Percentiles rank a stretch among this genome's conserved stretches.
These are phyloP conservation scores for Spergularia azorica DNA, from an alignment of 179 eudicot genomes.

Conservation along the genomic window DNA sequence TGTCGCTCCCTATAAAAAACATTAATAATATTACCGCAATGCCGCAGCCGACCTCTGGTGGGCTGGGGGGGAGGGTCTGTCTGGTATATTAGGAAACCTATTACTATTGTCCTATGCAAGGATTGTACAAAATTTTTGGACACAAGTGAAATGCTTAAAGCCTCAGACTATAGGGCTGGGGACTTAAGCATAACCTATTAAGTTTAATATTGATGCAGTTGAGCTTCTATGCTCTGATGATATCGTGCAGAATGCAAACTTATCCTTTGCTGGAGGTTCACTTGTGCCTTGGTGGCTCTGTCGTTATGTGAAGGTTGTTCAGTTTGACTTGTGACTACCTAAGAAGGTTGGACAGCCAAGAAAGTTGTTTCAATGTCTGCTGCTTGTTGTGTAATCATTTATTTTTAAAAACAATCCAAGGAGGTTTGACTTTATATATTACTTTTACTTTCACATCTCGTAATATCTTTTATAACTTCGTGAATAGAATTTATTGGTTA, in stretches of 20 bases:
- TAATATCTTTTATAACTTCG: background rate
- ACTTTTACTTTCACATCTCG: background rate
- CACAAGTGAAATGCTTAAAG: no score
- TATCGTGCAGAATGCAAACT: background rate
- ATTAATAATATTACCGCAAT: no score
- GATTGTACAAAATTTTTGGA: no score
- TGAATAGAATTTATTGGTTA: background rate
- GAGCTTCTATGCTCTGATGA: background rate
- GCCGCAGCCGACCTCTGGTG: no score
- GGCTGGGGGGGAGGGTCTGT: no score
- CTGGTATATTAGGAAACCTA: no score
- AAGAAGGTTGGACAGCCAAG: background rate
- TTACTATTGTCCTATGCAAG: no score
- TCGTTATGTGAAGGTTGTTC: slow-evolving; percentile 3
- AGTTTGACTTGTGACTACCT: slow-evolving; percentile 2
- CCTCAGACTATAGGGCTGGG: background rate
- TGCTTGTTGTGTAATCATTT: background rate
- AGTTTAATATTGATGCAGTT: background rate
- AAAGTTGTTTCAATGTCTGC: background rate
- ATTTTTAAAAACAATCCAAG: background rate
- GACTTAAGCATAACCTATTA: background rate
- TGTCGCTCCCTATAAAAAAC: no score
- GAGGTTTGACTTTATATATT: background rate
- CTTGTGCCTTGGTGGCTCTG: background rate
- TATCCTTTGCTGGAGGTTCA: background rate